A percentile compares a stretch with the other conserved stretches of the same genome.
Evolutionary conservation across 176 grass and related monocot species (phyloP).

Genomic region (Musa acuminata): DNA sequence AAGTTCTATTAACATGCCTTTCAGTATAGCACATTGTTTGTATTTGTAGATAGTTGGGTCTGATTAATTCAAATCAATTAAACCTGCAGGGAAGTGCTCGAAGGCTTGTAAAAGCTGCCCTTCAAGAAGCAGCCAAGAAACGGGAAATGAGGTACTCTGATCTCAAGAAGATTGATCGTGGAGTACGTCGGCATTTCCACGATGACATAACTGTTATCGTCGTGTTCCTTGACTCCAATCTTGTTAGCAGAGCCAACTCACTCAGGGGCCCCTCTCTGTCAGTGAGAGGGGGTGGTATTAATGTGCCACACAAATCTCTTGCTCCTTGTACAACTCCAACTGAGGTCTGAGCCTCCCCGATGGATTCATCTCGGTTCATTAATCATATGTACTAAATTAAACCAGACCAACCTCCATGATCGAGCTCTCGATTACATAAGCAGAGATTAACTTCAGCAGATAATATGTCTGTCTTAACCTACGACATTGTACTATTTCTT

Average conservation of each 20-base stretch:
- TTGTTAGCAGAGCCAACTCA: constrained; percentile 45
- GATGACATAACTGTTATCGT: too few relatives aligned
- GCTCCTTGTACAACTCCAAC: constrained; percentile 37
- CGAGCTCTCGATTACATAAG: too few relatives aligned
- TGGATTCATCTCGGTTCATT: background rate
- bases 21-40: background rate
- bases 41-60: background rate
- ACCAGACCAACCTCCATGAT: too few relatives aligned
- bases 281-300: constrained; percentile 49
- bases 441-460: too few relatives aligned
- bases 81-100: constrained; percentile 63
- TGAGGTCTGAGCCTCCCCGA: background rate
- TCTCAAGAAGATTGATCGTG: constrained; percentile 51
- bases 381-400: too few relatives aligned
- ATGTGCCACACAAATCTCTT: constrained; percentile 42
- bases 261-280: constrained; percentile 33
- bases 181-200: too few relatives aligned
- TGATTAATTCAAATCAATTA: constrained; percentile 2
- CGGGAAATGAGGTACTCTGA: constrained; percentile 94
- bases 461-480: too few relatives aligned
- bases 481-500: too few relatives aligned
- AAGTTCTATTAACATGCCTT: background rate
- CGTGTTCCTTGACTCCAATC: background rate
- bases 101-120: constrained; percentile 29
- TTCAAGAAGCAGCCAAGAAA: constrained; percentile 15